Conservation (phyloP, 768 basidiomycete species). For the Podaxis sp. region DNA sequence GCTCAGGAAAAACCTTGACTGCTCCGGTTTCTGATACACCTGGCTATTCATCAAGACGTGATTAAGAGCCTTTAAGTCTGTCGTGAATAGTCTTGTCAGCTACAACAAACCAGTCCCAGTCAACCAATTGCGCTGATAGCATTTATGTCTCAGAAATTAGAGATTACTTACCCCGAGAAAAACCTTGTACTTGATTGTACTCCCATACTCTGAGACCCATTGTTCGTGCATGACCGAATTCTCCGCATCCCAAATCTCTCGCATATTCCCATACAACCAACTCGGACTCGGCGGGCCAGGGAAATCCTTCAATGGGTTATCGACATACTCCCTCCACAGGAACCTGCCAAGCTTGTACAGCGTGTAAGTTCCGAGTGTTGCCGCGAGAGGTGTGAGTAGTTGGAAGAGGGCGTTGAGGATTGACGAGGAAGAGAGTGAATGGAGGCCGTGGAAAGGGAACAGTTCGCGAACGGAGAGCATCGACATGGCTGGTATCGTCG, state of each 20-base stretch:
- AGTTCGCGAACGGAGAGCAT: neutral
- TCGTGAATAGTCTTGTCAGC: conserved; percentile 47
- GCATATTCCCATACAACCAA: conserved; percentile 48
- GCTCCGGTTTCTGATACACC: conserved; percentile 55
- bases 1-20: conserved; percentile 33
- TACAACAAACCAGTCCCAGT: conserved; percentile 11
- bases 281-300: conserved; percentile 48
- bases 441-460: neutral
- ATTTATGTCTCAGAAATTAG: no score
- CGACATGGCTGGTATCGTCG: neutral
- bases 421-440: neutral
- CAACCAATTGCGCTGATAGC: neutral
- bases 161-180: conserved; percentile 41
- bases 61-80: conserved; percentile 60
- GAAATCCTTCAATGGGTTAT: conserved; percentile 41
- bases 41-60: conserved; percentile 60
- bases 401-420: conserved; percentile 10
- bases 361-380: conserved; percentile 25
- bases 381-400: conserved; percentile 22
- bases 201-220: conserved; percentile 48
- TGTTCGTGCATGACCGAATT: conserved; percentile 31
- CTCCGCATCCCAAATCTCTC: conserved; percentile 39
- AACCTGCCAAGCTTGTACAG: conserved; percentile 28
- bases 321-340: conserved; percentile 32
- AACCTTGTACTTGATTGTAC: conserved; percentile 40